Base-by-base conservation (phyloP, 106 monocot species). In the Vanilla planifolia region DNA sequence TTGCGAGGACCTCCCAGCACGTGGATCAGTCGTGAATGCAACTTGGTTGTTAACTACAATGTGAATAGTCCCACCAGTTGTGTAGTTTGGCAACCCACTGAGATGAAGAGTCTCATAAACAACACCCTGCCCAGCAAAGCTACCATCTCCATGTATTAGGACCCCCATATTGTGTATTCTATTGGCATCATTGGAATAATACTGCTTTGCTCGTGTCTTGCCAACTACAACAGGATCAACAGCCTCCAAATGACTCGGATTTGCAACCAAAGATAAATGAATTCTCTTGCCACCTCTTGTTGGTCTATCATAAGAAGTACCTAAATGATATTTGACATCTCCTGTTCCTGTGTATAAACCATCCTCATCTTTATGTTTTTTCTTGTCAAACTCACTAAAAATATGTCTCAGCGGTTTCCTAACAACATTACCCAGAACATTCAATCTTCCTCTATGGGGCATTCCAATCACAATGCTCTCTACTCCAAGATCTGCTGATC, bases 211-310 rank as follows among this genome's bases (percentile, higher is more conserved):
- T 20, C 91, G 51, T 19, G 91, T 82, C 73, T 96, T 96, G 0
- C 96, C 96, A 34, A 91, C 34, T 16, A 91, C 96, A 47, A 96
- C 76, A 1, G 96, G 90, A 80, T 96, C 81, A 25, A 87, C 96
- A 15, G 96, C 96, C 64, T 96, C 86, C 64, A 96, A 68, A 78
- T 96, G 96, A 53, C 96, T 96, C 15, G 96, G 96, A 79, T 96
- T 91, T 17, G 96, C 96, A 43, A 96, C 74, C 24, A 91, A 51
- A 7, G 96, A 96, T 7, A 96, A 56, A 72, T 91, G 96, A 56
- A 96, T 79, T 35, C 60, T 66, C 41, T 77, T 88, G 20, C 96
- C 96, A 64, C 87, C 79, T 62, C 87, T 71, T 2, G 96, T 87
- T 0, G 96, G 96, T 60, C 96, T 67, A 45, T 96, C 96, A 74